Evolutionary conservation across 2,329 filamentous ascomycete genomes (phyloP).

Genomic region (Aspergillus sp.): DNA sequence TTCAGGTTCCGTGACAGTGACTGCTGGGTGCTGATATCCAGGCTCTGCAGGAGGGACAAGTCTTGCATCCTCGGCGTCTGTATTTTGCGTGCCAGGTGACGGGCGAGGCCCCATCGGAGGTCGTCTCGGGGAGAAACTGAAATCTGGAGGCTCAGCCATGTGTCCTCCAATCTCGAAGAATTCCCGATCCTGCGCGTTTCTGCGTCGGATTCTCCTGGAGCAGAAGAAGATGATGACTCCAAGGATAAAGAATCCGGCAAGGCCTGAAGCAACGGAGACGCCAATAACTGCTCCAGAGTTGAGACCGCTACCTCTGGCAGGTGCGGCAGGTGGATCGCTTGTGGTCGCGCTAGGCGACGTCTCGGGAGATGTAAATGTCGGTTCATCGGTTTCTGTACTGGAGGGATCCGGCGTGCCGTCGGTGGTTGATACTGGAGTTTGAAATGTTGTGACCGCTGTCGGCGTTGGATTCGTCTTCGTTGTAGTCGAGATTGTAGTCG

Average conservation of each 20-base stretch:
- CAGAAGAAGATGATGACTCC: constrained; percentile 39
- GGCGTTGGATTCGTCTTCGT: constrained; percentile 11
- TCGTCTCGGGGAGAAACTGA: constrained; percentile 30
- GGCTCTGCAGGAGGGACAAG: constrained; percentile 26
- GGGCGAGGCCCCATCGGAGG: constrained; percentile 26
- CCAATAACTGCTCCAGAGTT: constrained; percentile 41
- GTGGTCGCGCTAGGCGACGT: constrained; percentile 19
- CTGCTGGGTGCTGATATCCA: constrained; percentile 24
- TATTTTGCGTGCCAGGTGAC: constrained; percentile 9
- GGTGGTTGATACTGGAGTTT: constrained; percentile 24
- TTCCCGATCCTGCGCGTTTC: constrained; percentile 29
- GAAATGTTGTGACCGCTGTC: constrained; percentile 21
- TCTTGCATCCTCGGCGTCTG: constrained; percentile 27
- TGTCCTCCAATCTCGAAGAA: constrained; percentile 45
- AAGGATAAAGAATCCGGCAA: constrained; percentile 41
- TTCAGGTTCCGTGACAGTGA: constrained; percentile 25
- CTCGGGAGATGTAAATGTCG: constrained; percentile 10
- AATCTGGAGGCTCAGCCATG: constrained; percentile 43
- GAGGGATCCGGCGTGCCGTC: constrained; percentile 1
- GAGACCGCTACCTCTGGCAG: constrained; percentile 24
- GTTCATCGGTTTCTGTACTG: constrained; percentile 12
- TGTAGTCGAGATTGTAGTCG: not conserved
- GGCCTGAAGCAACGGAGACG: constrained; percentile 41
- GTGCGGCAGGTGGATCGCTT: constrained; percentile 10
- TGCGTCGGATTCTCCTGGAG: constrained; percentile 34